These are phyloP conservation scores for Stenogyne calaminthoides DNA, from an alignment of 305 asterid genomes.

Conservation along the genomic window DNA sequence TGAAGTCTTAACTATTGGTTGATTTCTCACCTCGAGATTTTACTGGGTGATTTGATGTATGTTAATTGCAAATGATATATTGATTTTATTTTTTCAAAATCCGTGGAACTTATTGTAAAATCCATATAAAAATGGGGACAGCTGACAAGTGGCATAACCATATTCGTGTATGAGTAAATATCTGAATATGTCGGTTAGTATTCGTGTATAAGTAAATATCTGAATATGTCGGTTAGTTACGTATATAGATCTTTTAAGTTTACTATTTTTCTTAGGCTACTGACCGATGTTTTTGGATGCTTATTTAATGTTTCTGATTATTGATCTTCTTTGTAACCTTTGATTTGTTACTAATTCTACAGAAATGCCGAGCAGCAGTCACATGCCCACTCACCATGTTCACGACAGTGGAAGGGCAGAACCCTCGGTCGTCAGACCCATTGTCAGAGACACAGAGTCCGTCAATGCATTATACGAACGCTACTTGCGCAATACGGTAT, in stretches of 20 bases:
- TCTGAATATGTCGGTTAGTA: no score
- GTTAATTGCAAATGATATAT: not conserved
- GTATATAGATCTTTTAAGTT: slow-evolving; percentile 1
- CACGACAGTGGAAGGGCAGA: slow-evolving; percentile 52
- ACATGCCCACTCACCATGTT: slow-evolving; percentile 37
- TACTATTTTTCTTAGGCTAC: not conserved
- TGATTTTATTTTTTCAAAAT: not conserved
- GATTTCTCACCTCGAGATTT: not conserved
- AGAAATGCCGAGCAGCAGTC: slow-evolving; percentile 61
- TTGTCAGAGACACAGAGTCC: slow-evolving; percentile 54
- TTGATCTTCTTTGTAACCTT: not conserved
- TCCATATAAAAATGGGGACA: not conserved
- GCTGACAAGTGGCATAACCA: not conserved
- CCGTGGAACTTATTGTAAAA: not conserved
- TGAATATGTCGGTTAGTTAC: not conserved
- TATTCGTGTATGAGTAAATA: no score
- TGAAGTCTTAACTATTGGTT: not conserved
- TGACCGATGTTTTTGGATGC: slow-evolving; percentile 17
- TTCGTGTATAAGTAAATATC: not conserved
- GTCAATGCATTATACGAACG: slow-evolving; percentile 72
- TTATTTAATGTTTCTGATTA: slow-evolving; percentile 11
- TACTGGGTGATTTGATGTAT: not conserved
- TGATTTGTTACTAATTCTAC: not conserved
- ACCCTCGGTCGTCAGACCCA: slow-evolving; percentile 42
- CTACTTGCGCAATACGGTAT: slow-evolving; percentile 64